Conservation (phyloP, 345 rosid species). For the Lepidium sativum region DNA sequence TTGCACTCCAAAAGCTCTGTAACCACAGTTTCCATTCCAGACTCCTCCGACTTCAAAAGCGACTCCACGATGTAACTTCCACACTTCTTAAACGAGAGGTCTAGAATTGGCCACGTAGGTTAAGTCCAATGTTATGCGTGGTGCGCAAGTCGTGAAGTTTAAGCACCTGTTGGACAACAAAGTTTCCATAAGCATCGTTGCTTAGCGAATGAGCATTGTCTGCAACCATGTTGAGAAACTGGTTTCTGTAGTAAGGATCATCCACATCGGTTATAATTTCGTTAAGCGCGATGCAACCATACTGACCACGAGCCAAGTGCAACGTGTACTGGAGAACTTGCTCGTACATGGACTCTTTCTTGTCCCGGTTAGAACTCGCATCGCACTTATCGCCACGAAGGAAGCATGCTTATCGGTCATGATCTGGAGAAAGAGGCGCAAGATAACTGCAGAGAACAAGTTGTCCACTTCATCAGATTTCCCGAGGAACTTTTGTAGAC, state of each 20-base stretch:
- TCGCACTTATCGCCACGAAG: neutral
- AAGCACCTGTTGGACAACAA: slow-evolving; percentile 13
- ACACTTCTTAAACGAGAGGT: neutral
- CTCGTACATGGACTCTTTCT: neutral
- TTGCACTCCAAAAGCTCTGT: neutral
- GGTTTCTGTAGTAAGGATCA: neutral
- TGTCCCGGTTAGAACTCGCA: neutral
- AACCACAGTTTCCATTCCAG: neutral
- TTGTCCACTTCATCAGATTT: neutral
- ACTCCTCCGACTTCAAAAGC: neutral
- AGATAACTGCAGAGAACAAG: neutral
- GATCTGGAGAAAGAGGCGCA: neutral
- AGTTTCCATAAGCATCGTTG: slow-evolving; percentile 1
- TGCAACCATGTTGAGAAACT: neutral
- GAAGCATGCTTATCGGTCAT: neutral
- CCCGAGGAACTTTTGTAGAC: neutral
- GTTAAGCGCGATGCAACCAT: slow-evolving; percentile 9
- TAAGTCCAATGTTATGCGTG: neutral
- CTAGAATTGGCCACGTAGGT: neutral
- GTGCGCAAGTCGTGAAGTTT: neutral
- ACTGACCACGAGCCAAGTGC: neutral
- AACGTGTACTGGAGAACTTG: neutral
- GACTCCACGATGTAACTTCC: slow-evolving; percentile 12
- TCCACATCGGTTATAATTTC: neutral
- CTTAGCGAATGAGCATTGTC: neutral